Evolutionary conservation across 2,329 filamentous ascomycete genomes (phyloP).

Genomic region (Nakataea oryzae): DNA sequence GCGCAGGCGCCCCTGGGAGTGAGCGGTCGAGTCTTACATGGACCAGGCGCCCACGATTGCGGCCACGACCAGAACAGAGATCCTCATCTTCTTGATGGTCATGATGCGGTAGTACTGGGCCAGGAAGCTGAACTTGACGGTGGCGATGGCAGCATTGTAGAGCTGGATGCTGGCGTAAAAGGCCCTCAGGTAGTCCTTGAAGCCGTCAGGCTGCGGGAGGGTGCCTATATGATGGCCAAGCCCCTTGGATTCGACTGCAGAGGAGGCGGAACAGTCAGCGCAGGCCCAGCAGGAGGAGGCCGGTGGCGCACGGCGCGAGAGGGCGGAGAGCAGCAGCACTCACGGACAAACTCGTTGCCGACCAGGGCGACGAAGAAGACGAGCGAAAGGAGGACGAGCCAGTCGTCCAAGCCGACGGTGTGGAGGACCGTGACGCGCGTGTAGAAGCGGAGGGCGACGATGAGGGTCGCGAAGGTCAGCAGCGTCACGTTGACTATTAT

Average conservation of each 20-base stretch:
- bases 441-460: slow-evolving; percentile 18
- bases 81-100: slow-evolving; percentile 14
- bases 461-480: slow-evolving; percentile 14
- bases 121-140: slow-evolving; percentile 26
- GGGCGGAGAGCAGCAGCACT: neutral
- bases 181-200: slow-evolving; percentile 8
- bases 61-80: neutral
- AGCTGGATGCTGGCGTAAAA: slow-evolving; percentile 27
- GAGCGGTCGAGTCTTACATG: neutral
- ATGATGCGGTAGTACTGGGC: slow-evolving; percentile 27
- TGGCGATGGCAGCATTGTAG: slow-evolving; percentile 23
- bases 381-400: slow-evolving; percentile 23
- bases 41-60: neutral
- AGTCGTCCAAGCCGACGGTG: slow-evolving; percentile 19
- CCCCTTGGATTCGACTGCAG: slow-evolving; percentile 3
- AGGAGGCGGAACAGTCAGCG: neutral
- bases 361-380: slow-evolving; percentile 13
- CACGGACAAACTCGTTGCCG: neutral
- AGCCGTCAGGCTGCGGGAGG: slow-evolving; percentile 3
- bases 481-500: slow-evolving; percentile 14
- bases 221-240: slow-evolving; percentile 10
- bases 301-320: neutral
- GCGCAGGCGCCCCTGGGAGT: too few relatives aligned
- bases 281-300: neutral
- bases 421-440: slow-evolving; percentile 17